phyloP scores from a whole-genome alignment of 306 rosid species.

The Quercus ilex region DNA sequence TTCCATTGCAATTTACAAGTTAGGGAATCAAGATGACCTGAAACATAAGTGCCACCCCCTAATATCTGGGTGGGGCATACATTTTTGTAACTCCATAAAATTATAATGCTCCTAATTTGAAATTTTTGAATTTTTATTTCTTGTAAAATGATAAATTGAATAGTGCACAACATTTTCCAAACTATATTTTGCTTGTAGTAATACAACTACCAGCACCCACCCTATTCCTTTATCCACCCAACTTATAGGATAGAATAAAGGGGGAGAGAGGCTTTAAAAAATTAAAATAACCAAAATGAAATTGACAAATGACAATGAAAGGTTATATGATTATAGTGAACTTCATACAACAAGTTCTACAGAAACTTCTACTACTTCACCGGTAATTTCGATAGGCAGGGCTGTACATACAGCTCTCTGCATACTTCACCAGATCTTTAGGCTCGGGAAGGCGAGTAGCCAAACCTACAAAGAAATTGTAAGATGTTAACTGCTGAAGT shows the following conservation, averaged over 20 bases:
- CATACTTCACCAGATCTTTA: conserved; percentile 69
- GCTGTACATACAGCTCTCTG: conserved; percentile 91
- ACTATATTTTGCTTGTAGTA: conserved; percentile 10
- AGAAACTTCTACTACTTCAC: conserved; percentile 25
- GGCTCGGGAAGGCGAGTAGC: conserved; percentile 91
- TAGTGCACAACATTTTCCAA: conserved; percentile 17
- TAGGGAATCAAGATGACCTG: too few species aligned
- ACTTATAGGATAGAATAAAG: conserved; percentile 10
- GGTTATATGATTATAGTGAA: not conserved
- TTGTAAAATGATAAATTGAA: conserved; percentile 5
- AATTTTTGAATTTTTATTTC: conserved; percentile 12
- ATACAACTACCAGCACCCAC: conserved; percentile 24
- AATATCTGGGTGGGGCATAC: not conserved
- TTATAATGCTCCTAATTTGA: conserved; percentile 13
- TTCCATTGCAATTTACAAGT: too few species aligned
- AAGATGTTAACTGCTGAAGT: not conserved
- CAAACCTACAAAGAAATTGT: conserved; percentile 52
- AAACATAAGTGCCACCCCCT: too few species aligned
- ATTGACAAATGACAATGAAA: conserved; percentile 7
- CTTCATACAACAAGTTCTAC: not conserved
- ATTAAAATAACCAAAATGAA: not conserved
- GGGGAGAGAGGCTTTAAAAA: not conserved
- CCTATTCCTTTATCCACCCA: conserved; percentile 16
- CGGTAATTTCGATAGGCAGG: conserved; percentile 71
- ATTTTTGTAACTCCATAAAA: not conserved